Conservation (phyloP, 2,329 filamentous ascomycete species). For the Sclerotinia subarctica region DNA sequence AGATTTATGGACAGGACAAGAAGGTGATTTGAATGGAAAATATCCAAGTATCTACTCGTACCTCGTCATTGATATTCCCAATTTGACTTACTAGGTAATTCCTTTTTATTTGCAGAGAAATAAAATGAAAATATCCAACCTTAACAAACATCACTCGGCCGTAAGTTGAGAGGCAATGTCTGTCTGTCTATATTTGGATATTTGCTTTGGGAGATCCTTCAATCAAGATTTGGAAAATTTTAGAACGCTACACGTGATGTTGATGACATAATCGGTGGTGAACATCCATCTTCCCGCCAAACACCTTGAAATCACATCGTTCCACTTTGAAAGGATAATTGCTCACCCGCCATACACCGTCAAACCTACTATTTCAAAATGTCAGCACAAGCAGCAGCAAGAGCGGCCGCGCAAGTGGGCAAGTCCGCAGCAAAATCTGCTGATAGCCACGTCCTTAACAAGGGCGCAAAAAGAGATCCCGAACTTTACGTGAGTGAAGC, state of each 20-base stretch:
- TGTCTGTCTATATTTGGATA: neutral
- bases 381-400: slow-evolving; percentile 37
- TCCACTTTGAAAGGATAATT: slow-evolving; percentile 22
- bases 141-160: neutral
- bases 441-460: slow-evolving; percentile 49
- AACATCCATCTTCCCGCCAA: slow-evolving; percentile 13
- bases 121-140: neutral
- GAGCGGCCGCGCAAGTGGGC: slow-evolving; percentile 38
- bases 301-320: slow-evolving; percentile 22
- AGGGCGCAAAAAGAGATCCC: slow-evolving; percentile 66
- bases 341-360: slow-evolving; percentile 15
- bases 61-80: neutral
- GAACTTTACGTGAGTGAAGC: slow-evolving; percentile 65
- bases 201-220: neutral
- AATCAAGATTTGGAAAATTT: neutral
- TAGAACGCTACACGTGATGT: neutral
- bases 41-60: too few relatives aligned
- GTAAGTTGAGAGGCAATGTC: too few relatives aligned
- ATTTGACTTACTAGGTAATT: neutral
- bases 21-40: neutral
- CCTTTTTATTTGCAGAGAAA: neutral
- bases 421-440: slow-evolving; percentile 44
- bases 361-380: slow-evolving; percentile 29
- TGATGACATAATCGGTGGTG: neutral
- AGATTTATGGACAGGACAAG: neutral